These are phyloP conservation scores for Hypocreales sp. DNA, from an alignment of 2,329 filamentous ascomycete genomes.

Conservation along the genomic window DNA sequence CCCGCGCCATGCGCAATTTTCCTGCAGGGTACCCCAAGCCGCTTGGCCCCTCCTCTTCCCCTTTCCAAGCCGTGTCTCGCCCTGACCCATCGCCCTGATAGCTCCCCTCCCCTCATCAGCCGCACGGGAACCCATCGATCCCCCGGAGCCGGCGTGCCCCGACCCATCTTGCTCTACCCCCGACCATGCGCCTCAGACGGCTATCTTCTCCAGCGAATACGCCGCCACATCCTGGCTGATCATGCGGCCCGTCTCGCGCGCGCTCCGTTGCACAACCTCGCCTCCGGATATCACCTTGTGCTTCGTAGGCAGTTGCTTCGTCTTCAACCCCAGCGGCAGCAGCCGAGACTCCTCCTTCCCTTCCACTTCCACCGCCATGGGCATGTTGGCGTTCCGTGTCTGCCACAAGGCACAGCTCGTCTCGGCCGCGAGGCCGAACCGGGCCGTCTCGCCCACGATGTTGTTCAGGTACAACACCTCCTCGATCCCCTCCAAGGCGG, in stretches of 20 bases:
- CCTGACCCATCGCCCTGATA: too few species aligned
- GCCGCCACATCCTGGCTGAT: conserved; percentile 65
- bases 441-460: conserved; percentile 49
- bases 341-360: conserved; percentile 30
- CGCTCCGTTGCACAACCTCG: conserved; percentile 52
- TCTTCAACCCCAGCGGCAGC: conserved; percentile 61
- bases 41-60: too few species aligned
- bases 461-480: conserved; percentile 51
- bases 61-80: too few species aligned
- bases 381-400: conserved; percentile 21
- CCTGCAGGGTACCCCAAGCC: too few species aligned
- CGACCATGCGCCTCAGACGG: conserved; percentile 46
- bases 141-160: too few species aligned
- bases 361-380: conserved; percentile 24
- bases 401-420: conserved; percentile 14
- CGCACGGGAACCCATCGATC: too few species aligned
- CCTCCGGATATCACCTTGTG: conserved; percentile 52
- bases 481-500: conserved; percentile 56
- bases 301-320: conserved; percentile 30
- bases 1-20: too few species aligned
- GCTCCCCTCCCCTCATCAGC: too few species aligned
- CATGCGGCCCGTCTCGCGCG: conserved; percentile 60
- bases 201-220: conserved; percentile 70
- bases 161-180: too few species aligned
- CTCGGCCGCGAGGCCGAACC: conserved; percentile 33